These are phyloP conservation scores for Schizonepeta tenuifolia DNA, from an alignment of 257 asterid genomes.

Conservation along the genomic window DNA sequence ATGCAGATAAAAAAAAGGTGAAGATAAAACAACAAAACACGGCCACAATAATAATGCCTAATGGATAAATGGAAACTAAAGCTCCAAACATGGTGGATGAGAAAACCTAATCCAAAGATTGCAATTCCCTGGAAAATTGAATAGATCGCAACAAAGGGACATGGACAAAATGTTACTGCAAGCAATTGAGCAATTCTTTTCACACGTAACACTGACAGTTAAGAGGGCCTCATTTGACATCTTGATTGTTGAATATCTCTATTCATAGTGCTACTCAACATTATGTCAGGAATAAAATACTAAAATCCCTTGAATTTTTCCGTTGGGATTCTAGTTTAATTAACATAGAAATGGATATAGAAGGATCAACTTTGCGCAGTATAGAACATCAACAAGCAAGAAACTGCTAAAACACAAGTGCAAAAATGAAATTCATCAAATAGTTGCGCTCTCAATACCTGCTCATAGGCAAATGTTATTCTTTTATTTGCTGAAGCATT, in stretches of 20 bases:
- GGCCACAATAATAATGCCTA: neutral
- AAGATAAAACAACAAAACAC: slow-evolving; percentile 20
- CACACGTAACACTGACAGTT: neutral
- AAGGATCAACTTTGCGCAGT: slow-evolving; percentile 6
- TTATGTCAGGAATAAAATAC: neutral
- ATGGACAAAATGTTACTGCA: slow-evolving; percentile 10
- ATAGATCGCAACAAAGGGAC: neutral
- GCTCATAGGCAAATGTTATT: slow-evolving; percentile 82
- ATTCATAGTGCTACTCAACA: neutral
- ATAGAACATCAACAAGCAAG: slow-evolving; percentile 21
- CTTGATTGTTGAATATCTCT: too few relatives aligned
- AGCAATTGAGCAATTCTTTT: slow-evolving; percentile 1
- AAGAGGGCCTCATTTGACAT: neutral
- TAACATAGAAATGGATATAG: neutral
- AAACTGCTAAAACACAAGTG: slow-evolving; percentile 3
- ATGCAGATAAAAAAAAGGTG: neutral
- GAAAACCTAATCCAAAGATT: neutral
- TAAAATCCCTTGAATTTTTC: neutral
- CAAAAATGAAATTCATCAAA: slow-evolving; percentile 20
- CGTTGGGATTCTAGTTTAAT: neutral
- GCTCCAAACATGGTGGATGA: neutral
- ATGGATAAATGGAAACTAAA: slow-evolving; percentile 10
- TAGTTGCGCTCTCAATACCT: slow-evolving; percentile 54
- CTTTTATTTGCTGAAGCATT: slow-evolving; percentile 80
- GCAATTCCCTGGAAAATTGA: neutral